Evolutionary conservation across 306 rosid genomes (phyloP).

Genomic region (Coriaria nepalensis): DNA sequence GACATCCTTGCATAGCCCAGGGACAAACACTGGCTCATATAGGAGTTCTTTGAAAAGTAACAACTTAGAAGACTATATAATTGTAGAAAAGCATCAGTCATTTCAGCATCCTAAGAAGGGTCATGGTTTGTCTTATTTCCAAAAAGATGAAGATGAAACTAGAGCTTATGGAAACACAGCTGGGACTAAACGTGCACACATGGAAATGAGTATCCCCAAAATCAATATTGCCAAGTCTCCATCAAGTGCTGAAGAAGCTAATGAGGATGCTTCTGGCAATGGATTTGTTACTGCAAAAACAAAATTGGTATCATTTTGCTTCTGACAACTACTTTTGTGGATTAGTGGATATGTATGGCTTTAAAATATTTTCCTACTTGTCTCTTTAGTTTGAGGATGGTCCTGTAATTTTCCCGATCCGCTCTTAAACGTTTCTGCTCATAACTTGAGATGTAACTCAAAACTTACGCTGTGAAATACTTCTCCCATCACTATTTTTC

Average conservation of each 20-base stretch:
- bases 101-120: constrained; percentile 21
- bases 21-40: constrained; percentile 23
- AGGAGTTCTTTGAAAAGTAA: constrained; percentile 24
- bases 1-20: constrained; percentile 27
- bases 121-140: constrained; percentile 25
- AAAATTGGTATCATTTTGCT: constrained; percentile 33
- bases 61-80: constrained; percentile 31
- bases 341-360: no score
- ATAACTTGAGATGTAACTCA: no score
- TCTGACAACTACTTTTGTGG: no score
- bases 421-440: no score
- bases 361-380: no score
- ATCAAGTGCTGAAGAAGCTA: constrained; percentile 39
- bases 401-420: no score
- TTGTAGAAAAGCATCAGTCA: constrained; percentile 39
- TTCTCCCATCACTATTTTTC: no score
- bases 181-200: constrained; percentile 44
- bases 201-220: constrained; percentile 43
- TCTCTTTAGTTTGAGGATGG: no score
- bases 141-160: constrained; percentile 47
- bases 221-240: constrained; percentile 44
- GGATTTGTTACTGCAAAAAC: constrained; percentile 68
- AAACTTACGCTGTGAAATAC: no score
- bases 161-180: constrained; percentile 27
- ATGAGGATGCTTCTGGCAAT: constrained; percentile 28